phyloP scores from a whole-genome alignment of 805 yeast species.

The Schwanniomyces pseudopolymorphus region DNA sequence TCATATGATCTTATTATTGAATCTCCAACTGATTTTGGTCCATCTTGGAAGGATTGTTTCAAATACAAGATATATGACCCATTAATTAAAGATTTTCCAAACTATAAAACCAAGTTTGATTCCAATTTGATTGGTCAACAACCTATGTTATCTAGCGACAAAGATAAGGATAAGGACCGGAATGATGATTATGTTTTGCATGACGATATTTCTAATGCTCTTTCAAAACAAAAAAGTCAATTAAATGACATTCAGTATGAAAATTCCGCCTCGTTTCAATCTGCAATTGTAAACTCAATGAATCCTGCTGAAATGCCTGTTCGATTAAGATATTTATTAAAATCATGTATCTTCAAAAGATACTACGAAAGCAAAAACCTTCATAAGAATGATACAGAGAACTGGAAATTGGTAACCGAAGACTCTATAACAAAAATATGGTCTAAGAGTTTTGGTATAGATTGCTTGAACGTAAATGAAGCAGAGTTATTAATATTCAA shows the following conservation, averaged over 20 bases:
- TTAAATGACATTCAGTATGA: slow-evolving; percentile 28
- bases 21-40: slow-evolving; percentile 45
- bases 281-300: slow-evolving; percentile 24
- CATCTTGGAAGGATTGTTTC: slow-evolving; percentile 49
- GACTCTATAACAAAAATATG: slow-evolving; percentile 53
- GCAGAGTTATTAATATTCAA: slow-evolving; percentile 45
- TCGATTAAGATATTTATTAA: slow-evolving; percentile 52
- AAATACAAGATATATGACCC: slow-evolving; percentile 49
- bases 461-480: slow-evolving; percentile 50
- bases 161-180: not conserved
- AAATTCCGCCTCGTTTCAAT: slow-evolving; percentile 22
- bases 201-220: slow-evolving; percentile 2
- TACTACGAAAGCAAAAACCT: slow-evolving; percentile 36
- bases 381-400: slow-evolving; percentile 13
- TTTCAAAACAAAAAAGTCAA: slow-evolving; percentile 6
- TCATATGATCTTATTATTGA: slow-evolving; percentile 28
- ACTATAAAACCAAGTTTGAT: slow-evolving; percentile 36
- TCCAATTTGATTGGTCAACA: slow-evolving; percentile 20
- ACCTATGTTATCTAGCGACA: slow-evolving; percentile 2
- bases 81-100: slow-evolving; percentile 50
- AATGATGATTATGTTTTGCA: not conserved
- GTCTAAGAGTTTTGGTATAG: slow-evolving; percentile 55
- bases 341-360: slow-evolving; percentile 58
- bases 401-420: slow-evolving; percentile 65
- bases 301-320: slow-evolving; percentile 48